phyloP scores from a whole-genome alignment of 2,329 filamentous ascomycete species.

The Torrubiellomyces zombiae region DNA sequence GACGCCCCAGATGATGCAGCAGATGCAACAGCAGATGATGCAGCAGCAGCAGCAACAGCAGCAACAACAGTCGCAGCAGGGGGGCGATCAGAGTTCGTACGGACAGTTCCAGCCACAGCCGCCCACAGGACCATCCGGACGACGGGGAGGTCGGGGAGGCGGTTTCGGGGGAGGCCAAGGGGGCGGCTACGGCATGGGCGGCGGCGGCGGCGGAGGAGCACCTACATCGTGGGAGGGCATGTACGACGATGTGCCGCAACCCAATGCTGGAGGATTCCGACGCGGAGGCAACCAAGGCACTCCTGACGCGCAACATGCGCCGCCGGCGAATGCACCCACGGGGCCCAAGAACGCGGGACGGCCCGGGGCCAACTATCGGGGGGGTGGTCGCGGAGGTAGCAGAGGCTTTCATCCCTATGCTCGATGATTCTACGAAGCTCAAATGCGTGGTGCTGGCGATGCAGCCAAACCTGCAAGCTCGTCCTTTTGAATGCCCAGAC shows the following conservation, averaged over 20 bases:
- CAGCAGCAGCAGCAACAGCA: constrained; percentile 24
- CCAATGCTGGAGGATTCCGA: constrained; percentile 37
- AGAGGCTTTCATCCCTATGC: constrained; percentile 69
- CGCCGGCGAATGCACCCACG: constrained; percentile 55
- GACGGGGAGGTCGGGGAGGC: constrained; percentile 7
- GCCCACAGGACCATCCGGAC: constrained; percentile 14
- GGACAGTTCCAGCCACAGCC: constrained; percentile 31
- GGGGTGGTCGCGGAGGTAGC: constrained; percentile 62
- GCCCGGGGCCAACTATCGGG: constrained; percentile 83
- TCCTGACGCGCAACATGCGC: constrained; percentile 26
- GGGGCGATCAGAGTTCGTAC: constrained; percentile 13
- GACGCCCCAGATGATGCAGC: constrained; percentile 40
- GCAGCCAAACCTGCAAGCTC: background rate
- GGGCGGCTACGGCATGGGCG: constrained; percentile 15
- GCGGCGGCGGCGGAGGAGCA: constrained; percentile 34
- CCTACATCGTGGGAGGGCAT: constrained; percentile 94
- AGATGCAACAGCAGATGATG: constrained; percentile 34
- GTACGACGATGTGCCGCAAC: constrained; percentile 91
- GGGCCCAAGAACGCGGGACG: constrained; percentile 90
- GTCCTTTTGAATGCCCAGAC: too few species aligned
- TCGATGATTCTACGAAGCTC: constrained; percentile 10
- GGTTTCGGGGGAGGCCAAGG: constrained; percentile 15
- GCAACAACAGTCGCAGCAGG: constrained; percentile 9
- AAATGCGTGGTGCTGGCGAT: background rate
- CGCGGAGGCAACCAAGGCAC: constrained; percentile 24